phyloP scores from a whole-genome alignment of 176 grass and related monocot genomes.

The Rhynchospora tenuis region DNA sequence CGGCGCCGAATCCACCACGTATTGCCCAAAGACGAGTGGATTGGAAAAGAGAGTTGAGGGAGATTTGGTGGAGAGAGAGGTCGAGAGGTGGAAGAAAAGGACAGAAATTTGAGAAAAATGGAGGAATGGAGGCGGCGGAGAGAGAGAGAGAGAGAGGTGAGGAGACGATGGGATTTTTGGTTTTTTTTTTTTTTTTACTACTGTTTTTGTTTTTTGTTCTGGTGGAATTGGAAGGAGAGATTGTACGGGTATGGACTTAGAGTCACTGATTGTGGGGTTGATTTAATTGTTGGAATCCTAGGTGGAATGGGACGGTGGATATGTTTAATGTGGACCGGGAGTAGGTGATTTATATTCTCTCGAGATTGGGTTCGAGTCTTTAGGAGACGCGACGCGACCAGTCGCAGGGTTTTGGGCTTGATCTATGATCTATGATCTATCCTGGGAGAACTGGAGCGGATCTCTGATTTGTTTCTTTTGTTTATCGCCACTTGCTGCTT shows the following conservation, averaged over 20 bases:
- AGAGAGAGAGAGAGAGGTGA: slow-evolving; percentile 1
- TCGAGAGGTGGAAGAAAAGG: not conserved
- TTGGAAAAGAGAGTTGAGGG: not conserved
- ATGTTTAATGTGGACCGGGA: not conserved
- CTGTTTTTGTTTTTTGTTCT: slow-evolving; percentile 25
- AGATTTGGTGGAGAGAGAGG: slow-evolving; percentile 28
- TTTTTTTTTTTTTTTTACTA: slow-evolving; percentile 20
- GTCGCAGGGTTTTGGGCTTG: slow-evolving; percentile 7
- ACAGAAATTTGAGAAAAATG: slow-evolving; percentile 37
- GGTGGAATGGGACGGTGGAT: not conserved
- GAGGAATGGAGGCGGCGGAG: slow-evolving; percentile 32
- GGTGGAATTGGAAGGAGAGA: not conserved
- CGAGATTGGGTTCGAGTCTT: not conserved
- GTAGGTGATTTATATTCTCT: not conserved
- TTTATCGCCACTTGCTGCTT: not conserved
- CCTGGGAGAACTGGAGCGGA: not conserved
- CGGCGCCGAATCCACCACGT: slow-evolving; percentile 12
- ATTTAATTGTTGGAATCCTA: not conserved
- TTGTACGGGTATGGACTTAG: not conserved
- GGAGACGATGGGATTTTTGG: slow-evolving; percentile 20
- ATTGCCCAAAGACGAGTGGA: not conserved
- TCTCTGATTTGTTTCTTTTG: not conserved
- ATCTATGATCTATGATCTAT: not conserved
- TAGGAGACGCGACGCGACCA: not conserved
- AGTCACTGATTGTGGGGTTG: not conserved